Conservation (phyloP, 768 basidiomycete species). For the Boletus rex-veris region DNA sequence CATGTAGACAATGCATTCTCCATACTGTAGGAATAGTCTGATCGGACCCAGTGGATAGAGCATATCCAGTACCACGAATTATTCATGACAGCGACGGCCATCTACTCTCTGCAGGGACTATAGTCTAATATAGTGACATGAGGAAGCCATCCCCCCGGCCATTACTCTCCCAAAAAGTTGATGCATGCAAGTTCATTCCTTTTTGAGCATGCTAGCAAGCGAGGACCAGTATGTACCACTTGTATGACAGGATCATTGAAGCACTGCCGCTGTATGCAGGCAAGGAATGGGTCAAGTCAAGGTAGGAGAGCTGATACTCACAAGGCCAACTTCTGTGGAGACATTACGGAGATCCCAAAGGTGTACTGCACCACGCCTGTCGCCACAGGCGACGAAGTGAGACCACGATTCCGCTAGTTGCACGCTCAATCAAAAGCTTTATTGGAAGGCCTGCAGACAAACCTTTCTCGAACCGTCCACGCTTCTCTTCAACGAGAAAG, state of each 20-base stretch:
- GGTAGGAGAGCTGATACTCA: constrained; percentile 8
- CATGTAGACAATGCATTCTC: not conserved
- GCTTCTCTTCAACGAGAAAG: constrained; percentile 33
- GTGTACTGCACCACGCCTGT: constrained; percentile 39
- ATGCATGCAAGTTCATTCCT: constrained; percentile 34
- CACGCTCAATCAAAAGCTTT: constrained; percentile 12
- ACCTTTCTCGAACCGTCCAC: constrained; percentile 48
- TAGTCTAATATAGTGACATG: too few relatives aligned
- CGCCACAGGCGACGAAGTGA: constrained; percentile 42
- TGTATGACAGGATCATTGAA: constrained; percentile 38
- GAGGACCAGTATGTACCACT: constrained; percentile 33
- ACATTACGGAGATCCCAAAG: constrained; percentile 48
- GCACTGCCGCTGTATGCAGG: constrained; percentile 30
- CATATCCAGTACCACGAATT: not conserved
- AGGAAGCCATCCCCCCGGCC: not conserved
- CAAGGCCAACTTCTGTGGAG: constrained; percentile 21
- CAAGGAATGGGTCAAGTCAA: not conserved
- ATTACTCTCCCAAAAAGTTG: constrained; percentile 18
- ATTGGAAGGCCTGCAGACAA: not conserved
- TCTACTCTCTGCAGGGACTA: too few relatives aligned
- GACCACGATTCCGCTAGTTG: constrained; percentile 28
- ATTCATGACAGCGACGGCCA: too few relatives aligned
- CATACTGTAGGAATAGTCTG: not conserved
- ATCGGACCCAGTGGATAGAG: not conserved
- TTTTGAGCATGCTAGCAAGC: constrained; percentile 39